Conservation (phyloP, 768 basidiomycete species). For the Russula ochroleuca region DNA sequence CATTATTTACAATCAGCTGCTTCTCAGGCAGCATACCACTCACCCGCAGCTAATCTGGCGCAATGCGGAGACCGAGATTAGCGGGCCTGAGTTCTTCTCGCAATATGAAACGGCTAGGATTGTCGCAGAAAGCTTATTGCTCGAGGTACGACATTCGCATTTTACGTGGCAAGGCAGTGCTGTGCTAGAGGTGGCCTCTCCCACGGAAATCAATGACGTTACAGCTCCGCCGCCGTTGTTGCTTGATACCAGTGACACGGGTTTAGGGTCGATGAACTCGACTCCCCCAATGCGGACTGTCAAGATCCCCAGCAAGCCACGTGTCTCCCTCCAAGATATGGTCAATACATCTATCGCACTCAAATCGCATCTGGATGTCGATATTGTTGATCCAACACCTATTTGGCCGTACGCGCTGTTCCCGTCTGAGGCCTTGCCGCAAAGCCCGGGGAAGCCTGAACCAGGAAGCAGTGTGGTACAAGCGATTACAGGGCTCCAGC, state of each 20-base stretch:
- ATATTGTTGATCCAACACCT: conserved; percentile 49
- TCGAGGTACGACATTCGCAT: conserved; percentile 25
- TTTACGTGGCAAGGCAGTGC: neutral
- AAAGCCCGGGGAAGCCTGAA: conserved; percentile 30
- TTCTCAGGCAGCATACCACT: conserved; percentile 25
- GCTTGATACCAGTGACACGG: conserved; percentile 14
- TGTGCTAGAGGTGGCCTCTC: neutral
- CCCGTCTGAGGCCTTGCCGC: conserved; percentile 27
- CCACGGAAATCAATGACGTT: neutral
- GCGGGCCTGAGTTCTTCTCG: conserved; percentile 17
- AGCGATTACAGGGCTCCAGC: conserved; percentile 66
- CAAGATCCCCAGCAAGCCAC: conserved; percentile 24
- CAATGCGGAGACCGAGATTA: conserved; percentile 20
- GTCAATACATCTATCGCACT: conserved; percentile 65
- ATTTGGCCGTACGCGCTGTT: conserved; percentile 53
- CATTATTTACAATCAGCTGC: conserved; percentile 8
- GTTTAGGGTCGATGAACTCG: conserved; percentile 5
- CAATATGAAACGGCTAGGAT: conserved; percentile 22
- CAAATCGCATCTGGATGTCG: conserved; percentile 64
- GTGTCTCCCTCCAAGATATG: conserved; percentile 70
- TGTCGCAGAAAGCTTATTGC: conserved; percentile 24
- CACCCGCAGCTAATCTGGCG: conserved; percentile 27
- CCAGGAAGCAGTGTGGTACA: conserved; percentile 50
- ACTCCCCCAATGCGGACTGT: conserved; percentile 21
- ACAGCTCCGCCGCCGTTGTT: neutral